These are phyloP conservation scores for Ogataea polymorpha DNA, from an alignment of 805 yeast genomes.

Conservation along the genomic window DNA sequence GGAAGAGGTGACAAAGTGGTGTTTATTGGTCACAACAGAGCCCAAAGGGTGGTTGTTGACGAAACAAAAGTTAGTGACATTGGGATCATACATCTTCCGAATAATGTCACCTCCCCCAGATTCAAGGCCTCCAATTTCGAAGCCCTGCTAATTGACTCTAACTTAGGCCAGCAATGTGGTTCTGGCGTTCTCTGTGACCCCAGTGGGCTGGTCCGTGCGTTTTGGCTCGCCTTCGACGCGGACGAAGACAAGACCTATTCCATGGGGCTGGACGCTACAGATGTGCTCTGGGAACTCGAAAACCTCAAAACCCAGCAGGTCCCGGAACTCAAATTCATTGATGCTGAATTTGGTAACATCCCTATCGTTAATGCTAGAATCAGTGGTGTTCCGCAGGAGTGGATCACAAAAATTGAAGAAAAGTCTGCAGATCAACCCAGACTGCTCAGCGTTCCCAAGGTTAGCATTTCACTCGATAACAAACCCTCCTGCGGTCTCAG, in stretches of 20 bases:
- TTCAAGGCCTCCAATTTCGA: slow-evolving; percentile 85
- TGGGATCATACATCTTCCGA: slow-evolving; percentile 69
- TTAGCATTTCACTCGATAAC: slow-evolving; percentile 37
- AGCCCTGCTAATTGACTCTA: slow-evolving; percentile 70
- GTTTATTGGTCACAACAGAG: slow-evolving; percentile 80
- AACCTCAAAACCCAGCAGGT: slow-evolving; percentile 45
- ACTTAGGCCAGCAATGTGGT: slow-evolving; percentile 62
- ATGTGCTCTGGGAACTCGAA: slow-evolving; percentile 55
- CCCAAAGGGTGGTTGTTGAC: slow-evolving; percentile 65
- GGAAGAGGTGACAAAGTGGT: slow-evolving; percentile 70
- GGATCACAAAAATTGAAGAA: slow-evolving; percentile 67
- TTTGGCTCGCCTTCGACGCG: slow-evolving; percentile 84
- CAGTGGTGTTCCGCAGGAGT: slow-evolving; percentile 81
- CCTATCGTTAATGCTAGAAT: slow-evolving; percentile 74
- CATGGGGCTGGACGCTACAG: slow-evolving; percentile 76
- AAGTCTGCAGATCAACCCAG: slow-evolving; percentile 61
- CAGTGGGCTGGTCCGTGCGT: slow-evolving; percentile 76
- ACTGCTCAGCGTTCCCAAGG: slow-evolving; percentile 67
- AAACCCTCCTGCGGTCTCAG: slow-evolving; percentile 34
- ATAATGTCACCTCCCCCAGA: slow-evolving; percentile 66
- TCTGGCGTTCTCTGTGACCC: slow-evolving; percentile 76
- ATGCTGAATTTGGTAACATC: slow-evolving; percentile 71
- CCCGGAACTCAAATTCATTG: slow-evolving; percentile 66
- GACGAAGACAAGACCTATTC: slow-evolving; percentile 65
- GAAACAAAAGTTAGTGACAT: slow-evolving; percentile 77